Percentiles rank a stretch among this genome's conserved stretches.
phyloP scores from a whole-genome alignment of 495 filamentous ascomycete species.

The Platismatia glauca region DNA sequence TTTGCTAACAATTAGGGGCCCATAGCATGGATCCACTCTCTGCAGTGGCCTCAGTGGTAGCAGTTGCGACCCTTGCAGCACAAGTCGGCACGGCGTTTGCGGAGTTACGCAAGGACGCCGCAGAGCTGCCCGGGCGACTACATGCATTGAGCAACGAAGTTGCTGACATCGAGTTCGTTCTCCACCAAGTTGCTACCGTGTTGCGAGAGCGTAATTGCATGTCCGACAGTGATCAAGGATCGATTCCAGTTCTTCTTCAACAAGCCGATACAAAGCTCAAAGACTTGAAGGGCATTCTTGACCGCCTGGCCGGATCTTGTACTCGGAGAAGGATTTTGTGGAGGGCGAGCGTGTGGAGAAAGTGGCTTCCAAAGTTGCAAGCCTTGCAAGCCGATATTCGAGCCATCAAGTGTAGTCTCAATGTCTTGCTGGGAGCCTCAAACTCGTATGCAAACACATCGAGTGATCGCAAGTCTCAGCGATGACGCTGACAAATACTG shows the following conservation, averaged over 20 bases:
- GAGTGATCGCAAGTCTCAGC: no score
- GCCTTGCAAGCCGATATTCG: constrained; percentile 22
- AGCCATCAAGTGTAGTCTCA: constrained; percentile 24
- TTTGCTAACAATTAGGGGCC: no score
- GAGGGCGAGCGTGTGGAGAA: constrained; percentile 16
- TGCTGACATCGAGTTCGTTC: constrained; percentile 22
- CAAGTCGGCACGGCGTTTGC: constrained; percentile 10
- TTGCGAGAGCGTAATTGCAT: constrained; percentile 1
- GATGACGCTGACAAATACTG: no score
- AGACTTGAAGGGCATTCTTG: no score
- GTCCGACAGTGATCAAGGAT: background rate
- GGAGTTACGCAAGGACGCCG: constrained; percentile 19
- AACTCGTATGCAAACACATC: constrained; percentile 10
- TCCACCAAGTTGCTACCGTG: constrained; percentile 19
- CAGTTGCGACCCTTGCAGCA: constrained; percentile 16
- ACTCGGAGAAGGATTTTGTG: no score
- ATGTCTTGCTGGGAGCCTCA: constrained; percentile 25
- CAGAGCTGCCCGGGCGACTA: constrained; percentile 22
- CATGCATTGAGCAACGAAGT: constrained; percentile 27
- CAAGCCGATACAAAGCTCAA: constrained; percentile 14
- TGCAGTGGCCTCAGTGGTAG: constrained; percentile 12
- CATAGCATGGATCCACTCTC: constrained; percentile 15
- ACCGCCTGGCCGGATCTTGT: no score
- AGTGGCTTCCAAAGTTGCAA: constrained; percentile 19
- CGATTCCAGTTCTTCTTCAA: no score